Evolutionary conservation across 495 filamentous ascomycete genomes (phyloP).

Genomic region (Pseudevernia furfuracea): DNA sequence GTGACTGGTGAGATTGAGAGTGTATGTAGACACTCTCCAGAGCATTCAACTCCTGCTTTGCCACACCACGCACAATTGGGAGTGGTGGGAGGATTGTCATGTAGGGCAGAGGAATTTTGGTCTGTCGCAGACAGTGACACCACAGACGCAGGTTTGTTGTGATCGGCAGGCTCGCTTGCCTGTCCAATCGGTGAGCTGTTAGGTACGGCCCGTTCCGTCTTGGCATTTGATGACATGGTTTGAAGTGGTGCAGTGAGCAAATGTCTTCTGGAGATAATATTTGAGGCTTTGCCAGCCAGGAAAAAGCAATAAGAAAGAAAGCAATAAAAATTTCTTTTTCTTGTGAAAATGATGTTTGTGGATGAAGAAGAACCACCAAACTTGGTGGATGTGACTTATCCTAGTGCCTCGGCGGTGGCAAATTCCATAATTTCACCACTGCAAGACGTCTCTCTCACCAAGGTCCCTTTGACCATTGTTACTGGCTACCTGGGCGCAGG

Average conservation of each 20-base stretch:
- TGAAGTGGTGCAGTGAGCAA: not conserved
- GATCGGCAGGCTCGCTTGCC: not conserved
- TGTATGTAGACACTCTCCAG: not conserved
- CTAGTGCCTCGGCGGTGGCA: constrained; percentile 11
- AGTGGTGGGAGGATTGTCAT: no score
- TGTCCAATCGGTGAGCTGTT: not conserved
- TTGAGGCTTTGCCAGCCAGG: not conserved
- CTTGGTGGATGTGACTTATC: constrained; percentile 47
- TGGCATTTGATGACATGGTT: not conserved
- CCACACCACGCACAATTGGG: not conserved
- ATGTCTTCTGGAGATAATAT: not conserved
- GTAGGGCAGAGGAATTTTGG: no score
- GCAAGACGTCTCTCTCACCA: constrained; percentile 41
- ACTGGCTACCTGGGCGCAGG: constrained; percentile 93
- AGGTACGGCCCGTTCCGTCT: not conserved
- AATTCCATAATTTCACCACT: constrained; percentile 30
- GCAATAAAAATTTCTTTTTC: no score
- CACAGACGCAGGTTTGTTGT: no score
- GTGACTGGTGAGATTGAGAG: not conserved
- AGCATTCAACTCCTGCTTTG: not conserved
- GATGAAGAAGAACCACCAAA: constrained; percentile 63
- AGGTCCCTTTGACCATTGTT: constrained; percentile 92
- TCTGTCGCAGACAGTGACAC: no score
- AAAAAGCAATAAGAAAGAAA: constrained; percentile 9
- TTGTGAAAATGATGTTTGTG: constrained; percentile 14